Base-by-base conservation (phyloP, 768 basidiomycete species). In the Kwoniella dendrophila region DNA sequence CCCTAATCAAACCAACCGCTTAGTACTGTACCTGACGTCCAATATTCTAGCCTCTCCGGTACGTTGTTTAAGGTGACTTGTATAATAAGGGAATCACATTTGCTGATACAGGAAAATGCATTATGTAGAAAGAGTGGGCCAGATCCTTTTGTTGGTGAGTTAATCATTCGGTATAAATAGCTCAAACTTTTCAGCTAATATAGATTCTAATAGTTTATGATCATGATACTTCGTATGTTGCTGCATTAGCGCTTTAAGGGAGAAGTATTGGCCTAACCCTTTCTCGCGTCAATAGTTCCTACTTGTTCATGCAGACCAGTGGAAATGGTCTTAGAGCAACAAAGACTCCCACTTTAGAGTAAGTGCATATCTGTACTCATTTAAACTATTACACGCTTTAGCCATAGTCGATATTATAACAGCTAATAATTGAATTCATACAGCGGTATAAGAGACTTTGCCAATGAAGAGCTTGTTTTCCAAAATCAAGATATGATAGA, bases 111-210 rank as follows among this genome's bases (percentile, higher is more conserved):
- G 38, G 26, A 16, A 4, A 22, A 20, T 27, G 33, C n/a, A n/a
- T n/a, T n/a, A n/a, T n/a, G n/a, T 32, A 61, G 61, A 3, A 20
- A 20, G 6, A 56, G 48, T 36, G 62, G 55, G 0, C 43, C 62
- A 10, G 62, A 63, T 30, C 62, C 62, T 26, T 63, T 63, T 49
- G 41, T 62, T 16, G 60, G 60, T 62, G 4, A 34, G 60, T 60
- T 1, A 34, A 6, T 22, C 34, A 40, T 34, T 0, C 5, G 18
- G 38, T 1, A 24, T 24, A 20, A 40, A 40, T 3, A 24, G 16
- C n/a, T 20, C 53, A 40, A 20, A 0, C 10, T 22, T 12, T 26
- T 27, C 41, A 10, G 41, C 40, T 56, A 43, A 3, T 56, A 29
- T 18, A n/a, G 14, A 30, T n/a, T 27, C 20, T 30, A 1, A 41